Evolutionary conservation across 176 grass and related monocot species (phyloP).

Genomic region (Oryza glumipatula): DNA sequence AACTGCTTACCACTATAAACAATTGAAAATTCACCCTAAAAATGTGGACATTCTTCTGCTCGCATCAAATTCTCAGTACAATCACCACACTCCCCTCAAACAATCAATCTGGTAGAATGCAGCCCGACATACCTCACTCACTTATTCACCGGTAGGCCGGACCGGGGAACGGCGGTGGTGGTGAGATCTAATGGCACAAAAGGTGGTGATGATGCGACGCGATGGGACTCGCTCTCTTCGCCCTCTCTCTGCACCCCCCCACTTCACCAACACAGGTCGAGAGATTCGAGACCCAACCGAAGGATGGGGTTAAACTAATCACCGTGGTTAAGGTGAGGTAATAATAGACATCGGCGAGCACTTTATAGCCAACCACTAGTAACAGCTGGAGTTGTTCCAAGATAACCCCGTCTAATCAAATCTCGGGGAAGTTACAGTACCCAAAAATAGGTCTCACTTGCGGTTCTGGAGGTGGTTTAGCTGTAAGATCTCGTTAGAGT

Average conservation of each 20-base stretch:
- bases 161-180: not conserved
- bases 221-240: too few relatives aligned
- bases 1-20: not conserved
- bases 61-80: not conserved
- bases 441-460: not conserved
- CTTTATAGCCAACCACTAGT: not conserved
- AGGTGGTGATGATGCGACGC: not conserved
- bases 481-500: not conserved
- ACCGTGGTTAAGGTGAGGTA: conserved; percentile 38
- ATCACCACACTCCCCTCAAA: not conserved
- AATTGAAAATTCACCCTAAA: not conserved
- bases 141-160: conserved; percentile 17
- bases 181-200: not conserved
- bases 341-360: not conserved
- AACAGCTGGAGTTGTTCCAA: not conserved
- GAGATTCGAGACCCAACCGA: not conserved
- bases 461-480: not conserved
- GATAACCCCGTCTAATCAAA: not conserved
- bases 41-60: not conserved
- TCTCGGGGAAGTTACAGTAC: not conserved
- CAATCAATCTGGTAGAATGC: not conserved
- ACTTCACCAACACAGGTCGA: not conserved
- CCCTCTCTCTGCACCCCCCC: not conserved
- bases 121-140: not conserved
- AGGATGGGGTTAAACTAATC: conserved; percentile 48